phyloP scores from a whole-genome alignment of 202 grass and related monocot species.

The Setaria italica region DNA sequence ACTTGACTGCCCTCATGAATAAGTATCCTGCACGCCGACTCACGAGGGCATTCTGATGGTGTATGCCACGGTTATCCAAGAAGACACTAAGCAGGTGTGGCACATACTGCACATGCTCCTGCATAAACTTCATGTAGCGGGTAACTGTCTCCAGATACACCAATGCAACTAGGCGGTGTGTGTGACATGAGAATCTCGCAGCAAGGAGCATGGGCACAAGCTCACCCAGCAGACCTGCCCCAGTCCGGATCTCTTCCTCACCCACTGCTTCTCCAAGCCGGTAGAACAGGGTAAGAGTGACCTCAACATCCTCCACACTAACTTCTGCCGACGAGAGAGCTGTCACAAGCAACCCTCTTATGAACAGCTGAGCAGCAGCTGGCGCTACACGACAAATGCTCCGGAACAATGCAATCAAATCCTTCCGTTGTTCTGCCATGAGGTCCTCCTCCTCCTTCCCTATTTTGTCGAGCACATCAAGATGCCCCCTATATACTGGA shows the following conservation, averaged over 20 bases:
- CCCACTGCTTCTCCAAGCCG: constrained; percentile 75
- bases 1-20: constrained; percentile 93
- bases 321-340: constrained; percentile 69
- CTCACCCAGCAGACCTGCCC: constrained; percentile 66
- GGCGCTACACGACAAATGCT: constrained; percentile 87
- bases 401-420: constrained; percentile 79
- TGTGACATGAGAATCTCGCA: constrained; percentile 77
- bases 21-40: constrained; percentile 84
- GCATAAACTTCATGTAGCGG: constrained; percentile 87
- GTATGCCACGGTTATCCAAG: constrained; percentile 91
- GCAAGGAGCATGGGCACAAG: constrained; percentile 85
- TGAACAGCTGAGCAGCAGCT: constrained; percentile 72
- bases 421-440: constrained; percentile 82
- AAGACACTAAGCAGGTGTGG: constrained; percentile 74
- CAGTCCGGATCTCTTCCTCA: constrained; percentile 78
- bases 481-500: constrained; percentile 72
- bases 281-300: constrained; percentile 74
- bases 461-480: constrained; percentile 86
- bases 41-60: constrained; percentile 82
- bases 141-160: constrained; percentile 91
- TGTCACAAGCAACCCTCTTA: constrained; percentile 67
- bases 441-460: constrained; percentile 93
- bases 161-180: constrained; percentile 81
- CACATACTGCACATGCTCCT: constrained; percentile 83
- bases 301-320: constrained; percentile 86